These are phyloP conservation scores for Rhododendron vialii DNA, from an alignment of 148 eudicot genomes.

Conservation along the genomic window DNA sequence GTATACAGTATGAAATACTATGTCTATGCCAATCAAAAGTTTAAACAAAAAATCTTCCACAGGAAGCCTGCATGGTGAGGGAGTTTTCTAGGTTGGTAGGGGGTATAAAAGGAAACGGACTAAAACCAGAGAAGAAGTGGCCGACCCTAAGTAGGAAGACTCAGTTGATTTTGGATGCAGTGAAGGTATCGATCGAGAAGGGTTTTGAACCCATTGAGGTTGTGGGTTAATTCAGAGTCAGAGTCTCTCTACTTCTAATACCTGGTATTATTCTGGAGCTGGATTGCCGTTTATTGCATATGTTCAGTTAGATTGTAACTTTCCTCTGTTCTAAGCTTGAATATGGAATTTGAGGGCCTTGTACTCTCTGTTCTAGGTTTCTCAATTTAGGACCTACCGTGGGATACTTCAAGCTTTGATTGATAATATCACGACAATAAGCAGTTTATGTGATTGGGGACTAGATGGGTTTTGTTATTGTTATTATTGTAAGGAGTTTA, in stretches of 20 bases:
- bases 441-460: too few species aligned
- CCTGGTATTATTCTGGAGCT: background rate
- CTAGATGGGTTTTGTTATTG: background rate
- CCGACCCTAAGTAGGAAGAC: constrained; percentile 6
- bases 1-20: background rate
- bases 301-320: background rate
- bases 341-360: background rate
- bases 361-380: background rate
- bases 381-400: background rate
- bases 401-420: background rate
- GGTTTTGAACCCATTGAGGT: background rate
- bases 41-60: background rate
- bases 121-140: constrained; percentile 7
- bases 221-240: background rate
- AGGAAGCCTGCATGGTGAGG: constrained; percentile 10
- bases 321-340: background rate
- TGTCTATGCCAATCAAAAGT: background rate
- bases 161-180: constrained; percentile 9
- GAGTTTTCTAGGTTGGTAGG: constrained; percentile 1
- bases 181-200: background rate
- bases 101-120: background rate
- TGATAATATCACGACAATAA: too few species aligned
- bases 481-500: background rate
- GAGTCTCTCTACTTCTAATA: background rate
- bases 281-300: background rate